A percentile compares a stretch with the other conserved stretches of the same genome.
Conservation (phyloP, 345 rosid genomes). For the Eucalyptus curtisii region DNA sequence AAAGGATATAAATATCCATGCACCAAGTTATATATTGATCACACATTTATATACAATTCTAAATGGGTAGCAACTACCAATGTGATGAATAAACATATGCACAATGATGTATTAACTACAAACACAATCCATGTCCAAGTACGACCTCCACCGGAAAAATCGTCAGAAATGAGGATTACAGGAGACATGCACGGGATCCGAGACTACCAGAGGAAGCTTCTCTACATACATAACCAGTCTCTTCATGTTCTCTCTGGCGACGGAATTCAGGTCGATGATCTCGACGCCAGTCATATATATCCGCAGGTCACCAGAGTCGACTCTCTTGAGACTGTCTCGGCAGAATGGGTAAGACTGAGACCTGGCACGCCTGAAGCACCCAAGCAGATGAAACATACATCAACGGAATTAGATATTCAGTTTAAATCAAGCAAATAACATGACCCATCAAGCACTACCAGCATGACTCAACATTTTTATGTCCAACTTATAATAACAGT, state of each 20-base stretch:
- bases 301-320: slow-evolving; percentile 80
- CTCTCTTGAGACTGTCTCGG: slow-evolving; percentile 63
- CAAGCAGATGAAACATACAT: background rate
- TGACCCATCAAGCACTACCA: background rate
- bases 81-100: background rate
- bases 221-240: slow-evolving; percentile 49
- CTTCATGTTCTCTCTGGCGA: slow-evolving; percentile 56
- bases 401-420: background rate
- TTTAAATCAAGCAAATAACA: background rate
- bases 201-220: slow-evolving; percentile 46
- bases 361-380: slow-evolving; percentile 32
- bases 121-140: background rate
- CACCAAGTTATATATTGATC: background rate
- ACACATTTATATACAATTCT: slow-evolving; percentile 1
- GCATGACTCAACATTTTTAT: background rate
- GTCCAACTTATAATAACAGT: background rate
- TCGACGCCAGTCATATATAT: slow-evolving; percentile 39
- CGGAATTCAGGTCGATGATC: slow-evolving; percentile 28
- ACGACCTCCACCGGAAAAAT: background rate
- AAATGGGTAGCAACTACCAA: background rate
- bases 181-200: slow-evolving; percentile 26
- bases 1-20: background rate
- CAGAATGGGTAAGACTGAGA: slow-evolving; percentile 91
- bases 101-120: slow-evolving; percentile 1
- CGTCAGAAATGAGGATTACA: slow-evolving; percentile 27